These are phyloP conservation scores for Graphilbum ipis-grandicollis DNA, from an alignment of 2,329 filamentous ascomycete species.

Conservation along the genomic window DNA sequence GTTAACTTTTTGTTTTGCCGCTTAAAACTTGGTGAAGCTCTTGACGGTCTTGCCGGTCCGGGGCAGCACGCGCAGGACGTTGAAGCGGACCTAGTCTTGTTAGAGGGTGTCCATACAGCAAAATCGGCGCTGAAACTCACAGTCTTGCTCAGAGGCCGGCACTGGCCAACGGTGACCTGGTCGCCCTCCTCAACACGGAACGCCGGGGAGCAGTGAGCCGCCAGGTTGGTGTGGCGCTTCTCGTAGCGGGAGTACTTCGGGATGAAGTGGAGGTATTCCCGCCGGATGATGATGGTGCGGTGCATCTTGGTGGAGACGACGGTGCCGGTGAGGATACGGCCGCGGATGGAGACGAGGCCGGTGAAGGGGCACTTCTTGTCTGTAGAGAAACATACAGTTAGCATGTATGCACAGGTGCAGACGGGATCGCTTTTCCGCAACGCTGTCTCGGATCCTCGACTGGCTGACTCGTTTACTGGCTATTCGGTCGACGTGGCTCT, in stretches of 20 bases:
- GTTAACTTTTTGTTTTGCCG: not conserved
- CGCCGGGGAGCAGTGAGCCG: constrained; percentile 94
- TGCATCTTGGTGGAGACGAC: constrained; percentile 99
- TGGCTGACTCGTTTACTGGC: no score
- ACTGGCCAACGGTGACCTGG: constrained; percentile 98
- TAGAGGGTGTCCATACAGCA: not conserved
- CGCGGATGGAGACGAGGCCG: constrained; percentile 96
- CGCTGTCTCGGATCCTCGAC: no score
- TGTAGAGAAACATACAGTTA: constrained; percentile 18
- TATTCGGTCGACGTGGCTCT: no score
- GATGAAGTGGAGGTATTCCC: constrained; percentile 99
- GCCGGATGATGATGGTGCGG: constrained; percentile 97
- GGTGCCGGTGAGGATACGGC: constrained; percentile 98
- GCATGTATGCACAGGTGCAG: not conserved
- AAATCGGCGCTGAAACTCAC: no score
- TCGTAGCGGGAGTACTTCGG: constrained; percentile 99
- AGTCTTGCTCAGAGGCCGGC: constrained; percentile 98
- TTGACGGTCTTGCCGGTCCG: constrained; percentile 95
- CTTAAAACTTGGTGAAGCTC: constrained; percentile 97
- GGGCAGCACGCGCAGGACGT: constrained; percentile 96
- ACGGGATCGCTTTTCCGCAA: not conserved
- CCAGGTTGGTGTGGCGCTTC: constrained; percentile 99
- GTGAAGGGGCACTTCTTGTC: constrained; percentile 99
- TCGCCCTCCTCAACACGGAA: constrained; percentile 99
- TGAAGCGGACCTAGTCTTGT: constrained; percentile 72